Conservation (phyloP, 2,329 filamentous ascomycete species). For the Diplodia scrobiculata region DNA sequence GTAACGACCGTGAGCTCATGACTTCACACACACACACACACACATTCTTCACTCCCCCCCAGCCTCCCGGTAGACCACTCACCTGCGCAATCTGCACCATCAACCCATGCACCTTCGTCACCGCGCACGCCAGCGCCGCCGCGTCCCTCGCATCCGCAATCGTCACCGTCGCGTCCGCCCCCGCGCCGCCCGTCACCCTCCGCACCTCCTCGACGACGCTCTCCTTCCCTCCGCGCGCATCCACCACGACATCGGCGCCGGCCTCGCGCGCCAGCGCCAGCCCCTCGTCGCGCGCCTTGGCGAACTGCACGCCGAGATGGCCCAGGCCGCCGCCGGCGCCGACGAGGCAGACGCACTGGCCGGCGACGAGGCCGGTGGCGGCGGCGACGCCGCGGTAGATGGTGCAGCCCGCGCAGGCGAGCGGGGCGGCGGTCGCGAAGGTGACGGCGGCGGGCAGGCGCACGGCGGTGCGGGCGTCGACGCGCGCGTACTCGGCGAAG, state of each 20-base stretch:
- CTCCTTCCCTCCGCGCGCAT: constrained; percentile 55
- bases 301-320: constrained; percentile 57
- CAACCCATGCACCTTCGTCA: constrained; percentile 62
- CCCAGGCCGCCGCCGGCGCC: constrained; percentile 45
- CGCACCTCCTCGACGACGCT: constrained; percentile 53
- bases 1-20: background rate
- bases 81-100: constrained; percentile 62
- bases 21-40: too few relatives aligned
- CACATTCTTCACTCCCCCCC: too few relatives aligned
- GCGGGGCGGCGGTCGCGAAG: constrained; percentile 57
- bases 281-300: constrained; percentile 56
- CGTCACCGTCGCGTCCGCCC: constrained; percentile 58
- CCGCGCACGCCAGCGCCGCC: constrained; percentile 55
- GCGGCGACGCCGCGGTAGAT: constrained; percentile 51
- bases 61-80: constrained; percentile 30
- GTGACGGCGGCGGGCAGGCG: constrained; percentile 53
- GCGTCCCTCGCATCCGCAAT: constrained; percentile 57
- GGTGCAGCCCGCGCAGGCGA: constrained; percentile 60
- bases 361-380: constrained; percentile 46
- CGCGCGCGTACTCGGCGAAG: constrained; percentile 60
- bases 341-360: constrained; percentile 47
- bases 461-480: constrained; percentile 53
- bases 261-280: constrained; percentile 51
- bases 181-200: constrained; percentile 52
- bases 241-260: constrained; percentile 57